These are phyloP conservation scores for Ceratobasidium papillatum DNA, from an alignment of 1,284 basidiomycete species.

Conservation along the genomic window DNA sequence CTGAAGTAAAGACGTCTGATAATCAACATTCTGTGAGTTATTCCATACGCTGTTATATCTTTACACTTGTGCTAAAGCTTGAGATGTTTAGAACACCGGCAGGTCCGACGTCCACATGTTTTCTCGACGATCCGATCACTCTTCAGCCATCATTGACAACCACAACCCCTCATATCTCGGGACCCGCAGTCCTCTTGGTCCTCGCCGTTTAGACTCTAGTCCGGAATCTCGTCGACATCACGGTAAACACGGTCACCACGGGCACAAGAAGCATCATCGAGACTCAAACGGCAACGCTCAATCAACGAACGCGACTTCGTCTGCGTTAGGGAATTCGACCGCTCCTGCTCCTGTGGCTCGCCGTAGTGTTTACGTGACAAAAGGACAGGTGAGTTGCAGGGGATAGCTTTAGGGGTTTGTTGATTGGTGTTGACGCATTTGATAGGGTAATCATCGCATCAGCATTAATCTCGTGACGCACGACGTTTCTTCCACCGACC, in stretches of 20 bases:
- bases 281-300: no score
- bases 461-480: neutral
- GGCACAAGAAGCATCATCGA: neutral
- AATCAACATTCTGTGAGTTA: neutral
- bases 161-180: neutral
- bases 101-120: neutral
- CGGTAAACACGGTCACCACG: neutral
- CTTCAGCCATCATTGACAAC: neutral
- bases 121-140: neutral
- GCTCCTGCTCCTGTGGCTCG: neutral
- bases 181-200: neutral
- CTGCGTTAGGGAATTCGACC: no score
- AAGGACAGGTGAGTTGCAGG: neutral
- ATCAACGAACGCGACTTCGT: neutral
- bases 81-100: neutral
- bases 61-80: neutral
- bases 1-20: neutral
- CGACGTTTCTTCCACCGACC: neutral
- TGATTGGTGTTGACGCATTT: neutral
- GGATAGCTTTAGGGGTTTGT: neutral
- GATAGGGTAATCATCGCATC: slow-evolving; percentile 2
- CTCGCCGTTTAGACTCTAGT: neutral
- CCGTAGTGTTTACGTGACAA: neutral
- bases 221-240: no score
- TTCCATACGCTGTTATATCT: neutral